A percentile compares a stretch with the other conserved stretches of the same genome.
Evolutionary conservation across 805 yeast species (phyloP).

Genomic region (Ogataea dorogensis): DNA sequence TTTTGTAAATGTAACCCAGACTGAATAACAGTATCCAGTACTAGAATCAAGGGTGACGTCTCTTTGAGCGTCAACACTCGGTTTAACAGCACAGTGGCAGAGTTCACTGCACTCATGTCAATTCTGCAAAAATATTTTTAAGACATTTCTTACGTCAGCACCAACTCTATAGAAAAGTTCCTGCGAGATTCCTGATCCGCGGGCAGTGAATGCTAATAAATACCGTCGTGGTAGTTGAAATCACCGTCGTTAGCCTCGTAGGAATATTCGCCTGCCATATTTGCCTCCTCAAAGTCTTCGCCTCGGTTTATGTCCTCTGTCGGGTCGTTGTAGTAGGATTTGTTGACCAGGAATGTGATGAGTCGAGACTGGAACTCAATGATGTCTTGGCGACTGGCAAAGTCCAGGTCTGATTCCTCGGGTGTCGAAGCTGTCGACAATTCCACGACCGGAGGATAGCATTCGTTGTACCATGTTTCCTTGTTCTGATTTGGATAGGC

Average conservation of each 20-base stretch:
- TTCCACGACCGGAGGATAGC: conserved; percentile 48
- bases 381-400: conserved; percentile 44
- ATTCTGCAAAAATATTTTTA: neutral
- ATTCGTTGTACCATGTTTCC: conserved; percentile 39
- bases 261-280: conserved; percentile 18
- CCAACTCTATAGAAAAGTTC: conserved; percentile 11
- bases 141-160: conserved; percentile 3
- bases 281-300: conserved; percentile 20
- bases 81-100: conserved; percentile 55
- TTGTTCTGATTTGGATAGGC: conserved; percentile 31
- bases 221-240: conserved; percentile 20
- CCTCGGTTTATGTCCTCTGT: conserved; percentile 24
- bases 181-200: neutral
- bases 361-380: conserved; percentile 52
- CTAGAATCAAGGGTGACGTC: conserved; percentile 65
- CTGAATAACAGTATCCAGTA: conserved; percentile 70
- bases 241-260: conserved; percentile 21
- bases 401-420: conserved; percentile 27
- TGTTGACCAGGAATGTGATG: conserved; percentile 45
- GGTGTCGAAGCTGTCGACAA: conserved; percentile 27
- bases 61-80: conserved; percentile 73
- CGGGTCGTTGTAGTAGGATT: conserved; percentile 36
- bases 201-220: conserved; percentile 10
- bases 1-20: conserved; percentile 54
- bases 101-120: conserved; percentile 30